These are phyloP conservation scores for Suillus subalutaceus DNA, from an alignment of 768 basidiomycete species.

Conservation along the genomic window DNA sequence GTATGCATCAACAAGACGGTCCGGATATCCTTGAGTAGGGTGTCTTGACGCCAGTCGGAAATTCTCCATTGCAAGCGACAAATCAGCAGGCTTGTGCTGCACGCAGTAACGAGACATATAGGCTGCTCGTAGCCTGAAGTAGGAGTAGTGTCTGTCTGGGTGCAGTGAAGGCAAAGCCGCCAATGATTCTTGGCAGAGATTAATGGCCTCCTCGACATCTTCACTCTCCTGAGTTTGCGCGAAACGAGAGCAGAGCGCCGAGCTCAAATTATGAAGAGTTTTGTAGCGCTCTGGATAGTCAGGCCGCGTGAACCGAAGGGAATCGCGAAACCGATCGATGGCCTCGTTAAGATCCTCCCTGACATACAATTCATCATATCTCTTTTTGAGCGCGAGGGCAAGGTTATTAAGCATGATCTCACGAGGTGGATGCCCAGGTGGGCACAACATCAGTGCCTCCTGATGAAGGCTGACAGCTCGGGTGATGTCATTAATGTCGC, in stretches of 20 bases:
- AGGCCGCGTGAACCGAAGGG: neutral
- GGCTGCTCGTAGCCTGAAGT: neutral
- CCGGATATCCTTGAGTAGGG: neutral
- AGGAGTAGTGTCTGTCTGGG: neutral
- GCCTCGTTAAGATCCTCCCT: neutral
- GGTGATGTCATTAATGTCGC: too few relatives aligned
- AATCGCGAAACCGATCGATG: neutral
- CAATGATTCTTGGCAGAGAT: neutral
- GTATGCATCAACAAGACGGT: neutral
- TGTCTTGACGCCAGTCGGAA: neutral
- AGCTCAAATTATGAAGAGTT: neutral
- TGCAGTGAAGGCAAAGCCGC: neutral
- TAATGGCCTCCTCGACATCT: neutral
- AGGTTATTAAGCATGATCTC: neutral
- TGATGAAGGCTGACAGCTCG: too few relatives aligned
- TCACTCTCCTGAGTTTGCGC: neutral
- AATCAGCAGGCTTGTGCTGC: neutral
- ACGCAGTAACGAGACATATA: neutral
- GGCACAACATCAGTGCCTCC: too few relatives aligned
- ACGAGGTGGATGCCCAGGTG: too few relatives aligned
- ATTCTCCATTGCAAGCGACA: neutral
- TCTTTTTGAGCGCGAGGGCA: neutral
- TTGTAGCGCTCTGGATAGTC: neutral
- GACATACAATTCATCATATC: neutral
- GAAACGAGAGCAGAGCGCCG: neutral